These are phyloP conservation scores for Neopestalotiopsis rosae DNA, from an alignment of 2,329 filamentous ascomycete genomes.

Conservation along the genomic window DNA sequence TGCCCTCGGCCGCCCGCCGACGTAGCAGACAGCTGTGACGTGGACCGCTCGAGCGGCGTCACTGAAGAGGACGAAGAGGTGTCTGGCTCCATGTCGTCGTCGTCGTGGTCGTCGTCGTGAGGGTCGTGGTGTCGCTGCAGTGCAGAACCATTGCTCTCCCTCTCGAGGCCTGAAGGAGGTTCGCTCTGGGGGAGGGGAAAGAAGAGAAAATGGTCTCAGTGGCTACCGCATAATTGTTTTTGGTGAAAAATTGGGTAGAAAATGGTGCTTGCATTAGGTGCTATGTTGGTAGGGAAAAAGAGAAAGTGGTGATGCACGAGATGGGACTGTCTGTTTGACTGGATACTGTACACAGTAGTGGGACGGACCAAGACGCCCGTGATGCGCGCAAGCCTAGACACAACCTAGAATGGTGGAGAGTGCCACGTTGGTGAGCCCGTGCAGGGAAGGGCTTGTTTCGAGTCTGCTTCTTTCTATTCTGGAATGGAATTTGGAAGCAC, in stretches of 20 bases:
- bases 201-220: not conserved
- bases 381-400: slow-evolving; percentile 2
- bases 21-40: slow-evolving; percentile 36
- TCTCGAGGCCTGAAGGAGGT: not conserved
- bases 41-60: slow-evolving; percentile 34
- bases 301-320: slow-evolving; percentile 12
- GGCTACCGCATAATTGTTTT: not conserved
- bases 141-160: not conserved
- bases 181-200: not conserved
- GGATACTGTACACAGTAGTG: not conserved
- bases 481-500: not conserved
- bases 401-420: slow-evolving; percentile 5
- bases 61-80: slow-evolving; percentile 27
- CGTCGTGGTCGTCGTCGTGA: not conserved
- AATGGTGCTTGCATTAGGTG: not conserved
- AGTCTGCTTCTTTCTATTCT: not conserved
- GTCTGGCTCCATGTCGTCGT: slow-evolving; percentile 32
- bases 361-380: not conserved
- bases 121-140: not conserved
- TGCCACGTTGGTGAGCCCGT: slow-evolving; percentile 11
- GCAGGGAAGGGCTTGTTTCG: slow-evolving; percentile 8
- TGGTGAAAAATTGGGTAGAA: not conserved
- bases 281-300: not conserved
- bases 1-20: slow-evolving; percentile 30
- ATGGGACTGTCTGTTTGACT: not conserved